A percentile compares a stretch with the other conserved stretches of the same genome.
These are phyloP conservation scores for Fusarium camptoceras DNA, from an alignment of 2,329 filamentous ascomycete genomes.

Conservation along the genomic window DNA sequence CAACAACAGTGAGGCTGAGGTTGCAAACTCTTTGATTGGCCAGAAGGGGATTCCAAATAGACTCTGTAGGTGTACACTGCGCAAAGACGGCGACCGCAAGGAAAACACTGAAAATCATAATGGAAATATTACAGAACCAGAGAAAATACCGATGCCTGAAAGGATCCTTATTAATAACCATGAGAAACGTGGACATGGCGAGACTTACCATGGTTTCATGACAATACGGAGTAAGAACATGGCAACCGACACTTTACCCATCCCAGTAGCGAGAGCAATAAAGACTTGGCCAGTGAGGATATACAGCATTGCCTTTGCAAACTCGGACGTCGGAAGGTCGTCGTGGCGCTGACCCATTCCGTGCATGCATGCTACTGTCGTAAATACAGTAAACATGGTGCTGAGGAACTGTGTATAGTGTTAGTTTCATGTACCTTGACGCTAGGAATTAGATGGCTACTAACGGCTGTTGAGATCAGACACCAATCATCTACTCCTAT, in stretches of 20 bases:
- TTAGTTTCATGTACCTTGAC: background rate
- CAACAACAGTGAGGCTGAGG: background rate
- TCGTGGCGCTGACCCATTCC: background rate
- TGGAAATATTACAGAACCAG: background rate
- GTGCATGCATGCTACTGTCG: background rate
- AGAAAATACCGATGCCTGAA: background rate
- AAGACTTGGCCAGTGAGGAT: background rate
- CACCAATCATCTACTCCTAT: background rate
- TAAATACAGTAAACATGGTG: background rate
- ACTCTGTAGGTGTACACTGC: background rate
- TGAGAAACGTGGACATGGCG: accelerated
- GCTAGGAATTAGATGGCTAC: background rate
- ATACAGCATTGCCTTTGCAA: constrained; percentile 1
- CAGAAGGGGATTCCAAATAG: background rate
- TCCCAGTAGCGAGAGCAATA: background rate
- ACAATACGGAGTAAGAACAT: constrained; percentile 1
- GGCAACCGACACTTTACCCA: background rate
- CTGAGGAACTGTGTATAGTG: background rate
- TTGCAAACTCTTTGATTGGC: background rate
- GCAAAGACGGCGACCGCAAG: background rate
- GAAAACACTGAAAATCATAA: background rate
- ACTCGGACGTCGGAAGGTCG: background rate
- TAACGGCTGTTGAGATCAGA: background rate
- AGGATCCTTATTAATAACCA: accelerated
- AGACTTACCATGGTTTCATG: background rate